Conservation (phyloP, 2,329 filamentous ascomycete genomes). For the Penicillium rolfsii region DNA sequence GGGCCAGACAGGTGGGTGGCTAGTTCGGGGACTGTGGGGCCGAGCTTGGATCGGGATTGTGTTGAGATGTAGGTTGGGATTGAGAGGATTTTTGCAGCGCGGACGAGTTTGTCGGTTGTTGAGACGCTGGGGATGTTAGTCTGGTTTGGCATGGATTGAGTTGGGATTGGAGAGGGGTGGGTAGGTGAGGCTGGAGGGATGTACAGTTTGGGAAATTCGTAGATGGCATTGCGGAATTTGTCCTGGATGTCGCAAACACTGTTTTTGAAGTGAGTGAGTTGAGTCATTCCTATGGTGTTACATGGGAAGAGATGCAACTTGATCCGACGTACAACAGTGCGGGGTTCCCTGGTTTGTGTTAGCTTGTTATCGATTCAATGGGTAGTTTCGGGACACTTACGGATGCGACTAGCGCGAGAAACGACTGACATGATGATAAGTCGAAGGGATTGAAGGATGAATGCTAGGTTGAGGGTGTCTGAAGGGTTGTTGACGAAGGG, state of each 20-base stretch:
- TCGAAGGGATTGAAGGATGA: not conserved
- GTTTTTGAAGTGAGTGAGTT: conserved; percentile 2
- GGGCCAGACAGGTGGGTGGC: conserved; percentile 48
- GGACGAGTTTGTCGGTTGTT: conserved; percentile 70
- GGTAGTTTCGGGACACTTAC: conserved; percentile 23
- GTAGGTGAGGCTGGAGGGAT: conserved; percentile 23
- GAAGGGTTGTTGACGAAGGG: conserved; percentile 5
- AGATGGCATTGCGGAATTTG: conserved; percentile 81
- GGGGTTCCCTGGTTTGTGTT: conserved; percentile 45
- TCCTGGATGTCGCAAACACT: conserved; percentile 96
- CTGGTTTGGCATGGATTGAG: not conserved
- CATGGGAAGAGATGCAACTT: not conserved
- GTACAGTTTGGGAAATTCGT: conserved; percentile 82
- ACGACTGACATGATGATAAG: conserved; percentile 15
- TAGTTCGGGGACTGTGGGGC: conserved; percentile 78
- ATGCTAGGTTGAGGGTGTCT: not conserved
- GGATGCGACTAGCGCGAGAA: conserved; percentile 29
- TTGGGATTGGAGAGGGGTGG: conserved; percentile 2
- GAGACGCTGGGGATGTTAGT: conserved; percentile 54
- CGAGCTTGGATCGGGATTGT: conserved; percentile 77
- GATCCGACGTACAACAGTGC: conserved; percentile 49
- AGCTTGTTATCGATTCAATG: conserved; percentile 4
- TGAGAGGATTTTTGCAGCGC: conserved; percentile 54
- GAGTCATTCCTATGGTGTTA: not conserved
- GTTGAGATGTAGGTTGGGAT: conserved; percentile 87